These are phyloP conservation scores for Rhizoclosmatium sp. DNA, from an alignment of 192 early-diverging fungal species.

Conservation along the genomic window DNA sequence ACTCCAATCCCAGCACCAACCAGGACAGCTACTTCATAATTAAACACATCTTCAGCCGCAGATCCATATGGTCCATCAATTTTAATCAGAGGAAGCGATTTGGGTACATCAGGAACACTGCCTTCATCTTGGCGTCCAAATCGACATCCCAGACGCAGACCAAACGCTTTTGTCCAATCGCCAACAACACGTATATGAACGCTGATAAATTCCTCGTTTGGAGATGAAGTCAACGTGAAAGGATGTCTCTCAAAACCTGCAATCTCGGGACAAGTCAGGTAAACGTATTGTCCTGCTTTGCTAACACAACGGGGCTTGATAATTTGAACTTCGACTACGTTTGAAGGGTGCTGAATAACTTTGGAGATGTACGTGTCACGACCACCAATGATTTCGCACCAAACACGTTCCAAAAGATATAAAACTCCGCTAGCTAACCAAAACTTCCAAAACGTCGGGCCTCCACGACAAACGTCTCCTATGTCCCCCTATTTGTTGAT, in stretches of 20 bases:
- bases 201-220: slow-evolving; percentile 77
- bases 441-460: slow-evolving; percentile 84
- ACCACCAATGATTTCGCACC: slow-evolving; percentile 75
- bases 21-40: slow-evolving; percentile 78
- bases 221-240: slow-evolving; percentile 84
- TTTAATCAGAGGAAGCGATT: slow-evolving; percentile 72
- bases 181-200: slow-evolving; percentile 81
- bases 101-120: slow-evolving; percentile 44
- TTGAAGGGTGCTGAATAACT: slow-evolving; percentile 83
- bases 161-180: slow-evolving; percentile 77
- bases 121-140: slow-evolving; percentile 57
- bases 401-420: slow-evolving; percentile 76
- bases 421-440: slow-evolving; percentile 70
- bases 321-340: slow-evolving; percentile 84
- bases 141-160: slow-evolving; percentile 73
- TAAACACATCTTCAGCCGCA: slow-evolving; percentile 83
- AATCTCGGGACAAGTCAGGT: slow-evolving; percentile 77
- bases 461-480: slow-evolving; percentile 67
- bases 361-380: slow-evolving; percentile 75
- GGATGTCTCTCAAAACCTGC: slow-evolving; percentile 82
- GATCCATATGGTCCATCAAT: slow-evolving; percentile 83
- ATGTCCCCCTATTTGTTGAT: slow-evolving; percentile 35
- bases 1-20: slow-evolving; percentile 87
- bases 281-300: slow-evolving; percentile 83
- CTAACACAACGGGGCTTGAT: slow-evolving; percentile 66